Base-by-base conservation (phyloP, 306 rosid species). In the Quercus mongolica region DNA sequence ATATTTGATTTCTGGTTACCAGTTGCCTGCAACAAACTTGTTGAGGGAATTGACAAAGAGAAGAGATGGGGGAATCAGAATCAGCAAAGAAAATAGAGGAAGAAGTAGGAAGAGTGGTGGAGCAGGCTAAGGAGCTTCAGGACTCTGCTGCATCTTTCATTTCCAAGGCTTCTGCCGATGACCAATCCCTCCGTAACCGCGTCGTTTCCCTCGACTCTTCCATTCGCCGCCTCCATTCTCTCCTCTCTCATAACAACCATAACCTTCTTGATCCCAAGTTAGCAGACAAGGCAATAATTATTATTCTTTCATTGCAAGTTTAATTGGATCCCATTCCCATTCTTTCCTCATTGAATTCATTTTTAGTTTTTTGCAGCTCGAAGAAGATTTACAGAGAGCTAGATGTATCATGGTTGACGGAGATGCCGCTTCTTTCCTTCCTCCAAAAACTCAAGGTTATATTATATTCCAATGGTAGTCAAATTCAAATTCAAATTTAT, bases 341-440 rank as follows among this genome's bases (percentile, higher is more conserved):
- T 8, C 46, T 41, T 41, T 41, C 11, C 11, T 41, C 46, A 41
- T 41, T 41, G 46, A 41, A 8, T 41, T 41, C 12, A 41, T 41
- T 41, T 41, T 8, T 7, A 41, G 11, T 41, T 41, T 41, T 41
- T 41, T 41, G 46, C 86, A 91, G 99, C 87, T 93, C 23, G 94
- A 96, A 38, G 99, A 96, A 62, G 99, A 96, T 76, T 90, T 96
- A 78, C 92, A 90, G 46, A 85, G 89, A 84, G 97, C 98, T 0
- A 86, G 81, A 74, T 89, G 99, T 78, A 76, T 93, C 68, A n/a
- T 96, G 46, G 89, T 78, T 56, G 99, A 96, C 73, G 94, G 98
- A 31, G 99, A 96, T n/a, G 93, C 90, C 52, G 93, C 96, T 70
- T 86, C 97, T 1, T 89, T 89, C 74, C 94, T 91, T 79, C 97